phyloP scores from a whole-genome alignment of 768 basidiomycete species.

The Myochromella boudieri region DNA sequence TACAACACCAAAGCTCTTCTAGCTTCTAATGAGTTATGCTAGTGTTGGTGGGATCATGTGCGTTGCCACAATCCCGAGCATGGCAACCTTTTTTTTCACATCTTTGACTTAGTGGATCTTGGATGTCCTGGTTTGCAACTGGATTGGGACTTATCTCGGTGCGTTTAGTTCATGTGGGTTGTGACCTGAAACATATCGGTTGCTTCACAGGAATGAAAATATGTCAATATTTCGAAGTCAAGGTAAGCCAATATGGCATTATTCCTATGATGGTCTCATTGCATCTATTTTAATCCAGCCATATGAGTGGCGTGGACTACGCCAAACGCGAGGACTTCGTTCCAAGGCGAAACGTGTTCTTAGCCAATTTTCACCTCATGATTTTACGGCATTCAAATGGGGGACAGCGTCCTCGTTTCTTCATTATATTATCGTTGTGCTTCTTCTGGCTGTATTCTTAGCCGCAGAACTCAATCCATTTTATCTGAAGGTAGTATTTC shows the following conservation, averaged over 20 bases:
- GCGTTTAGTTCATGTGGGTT: slow-evolving; percentile 17
- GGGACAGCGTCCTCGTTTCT: slow-evolving; percentile 72
- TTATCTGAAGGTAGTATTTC: slow-evolving; percentile 69
- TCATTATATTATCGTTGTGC: slow-evolving; percentile 73
- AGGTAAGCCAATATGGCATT: slow-evolving; percentile 54
- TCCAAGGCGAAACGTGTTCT: slow-evolving; percentile 79
- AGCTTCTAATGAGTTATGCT: slow-evolving; percentile 18
- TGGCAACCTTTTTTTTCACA: slow-evolving; percentile 9
- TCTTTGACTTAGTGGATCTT: slow-evolving; percentile 66
- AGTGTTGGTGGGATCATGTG: slow-evolving; percentile 97
- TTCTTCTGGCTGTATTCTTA: slow-evolving; percentile 75
- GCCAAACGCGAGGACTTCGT: slow-evolving; percentile 73
- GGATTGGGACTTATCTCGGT: slow-evolving; percentile 85
- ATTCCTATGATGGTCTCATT: too few relatives aligned
- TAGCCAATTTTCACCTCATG: slow-evolving; percentile 84
- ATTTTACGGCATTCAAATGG: slow-evolving; percentile 89
- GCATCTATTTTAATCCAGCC: slow-evolving; percentile 48
- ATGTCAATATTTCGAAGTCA: slow-evolving; percentile 86
- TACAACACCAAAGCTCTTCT: slow-evolving; percentile 9
- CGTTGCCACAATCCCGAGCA: slow-evolving; percentile 24
- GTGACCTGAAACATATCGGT: slow-evolving; percentile 11
- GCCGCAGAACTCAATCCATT: slow-evolving; percentile 87
- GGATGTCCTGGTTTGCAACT: slow-evolving; percentile 85
- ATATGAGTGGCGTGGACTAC: slow-evolving; percentile 83
- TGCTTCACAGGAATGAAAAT: slow-evolving; percentile 71